Evolutionary conservation across 768 basidiomycete species (phyloP).

Genomic region (Auriscalpium orientale): DNA sequence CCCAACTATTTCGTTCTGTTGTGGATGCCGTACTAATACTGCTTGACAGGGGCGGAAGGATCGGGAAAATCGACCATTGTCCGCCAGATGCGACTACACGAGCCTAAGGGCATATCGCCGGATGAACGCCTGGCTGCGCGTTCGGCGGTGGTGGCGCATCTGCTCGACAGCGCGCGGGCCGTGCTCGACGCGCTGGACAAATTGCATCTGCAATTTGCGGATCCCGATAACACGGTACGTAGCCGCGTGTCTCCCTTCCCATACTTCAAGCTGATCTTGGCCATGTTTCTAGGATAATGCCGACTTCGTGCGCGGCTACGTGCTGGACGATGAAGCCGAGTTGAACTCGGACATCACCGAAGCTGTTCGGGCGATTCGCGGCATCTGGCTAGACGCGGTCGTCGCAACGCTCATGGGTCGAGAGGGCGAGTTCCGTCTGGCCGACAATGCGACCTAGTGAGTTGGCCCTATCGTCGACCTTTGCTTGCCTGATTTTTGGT

Average conservation of each 20-base stretch:
- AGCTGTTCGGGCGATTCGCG: not conserved
- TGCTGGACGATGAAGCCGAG: not conserved
- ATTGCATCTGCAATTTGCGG: no score
- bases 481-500: not conserved
- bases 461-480: not conserved
- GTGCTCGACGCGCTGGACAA: not conserved
- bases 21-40: not conserved
- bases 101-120: not conserved
- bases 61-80: not conserved
- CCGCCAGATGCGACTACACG: not conserved
- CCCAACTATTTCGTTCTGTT: not conserved
- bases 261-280: not conserved
- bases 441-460: conserved; percentile 5
- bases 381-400: conserved; percentile 1
- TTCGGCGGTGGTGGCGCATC: not conserved
- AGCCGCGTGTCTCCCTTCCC: not conserved
- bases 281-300: not conserved
- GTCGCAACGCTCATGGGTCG: not conserved
- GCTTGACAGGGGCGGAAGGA: not conserved
- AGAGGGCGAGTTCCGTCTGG: not conserved
- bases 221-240: not conserved
- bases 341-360: not conserved
- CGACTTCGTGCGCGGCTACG: not conserved
- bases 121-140: not conserved
- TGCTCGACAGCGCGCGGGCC: not conserved